These are phyloP conservation scores for Diaporthe sp. DNA, from an alignment of 2,329 filamentous ascomycete genomes.

Conservation along the genomic window DNA sequence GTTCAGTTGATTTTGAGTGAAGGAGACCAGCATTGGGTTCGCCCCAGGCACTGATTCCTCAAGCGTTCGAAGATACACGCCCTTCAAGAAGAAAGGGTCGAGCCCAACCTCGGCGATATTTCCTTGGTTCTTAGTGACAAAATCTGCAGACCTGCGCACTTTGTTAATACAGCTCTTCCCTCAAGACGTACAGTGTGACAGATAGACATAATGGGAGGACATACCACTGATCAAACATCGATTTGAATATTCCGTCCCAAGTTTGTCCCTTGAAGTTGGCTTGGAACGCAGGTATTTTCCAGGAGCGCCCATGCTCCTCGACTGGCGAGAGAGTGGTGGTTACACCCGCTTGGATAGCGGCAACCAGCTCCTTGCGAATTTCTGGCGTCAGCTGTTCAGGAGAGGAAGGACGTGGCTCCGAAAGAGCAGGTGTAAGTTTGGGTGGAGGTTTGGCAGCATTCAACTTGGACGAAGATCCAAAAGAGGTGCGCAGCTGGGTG, in stretches of 20 bases:
- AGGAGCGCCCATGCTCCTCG: conserved; percentile 1
- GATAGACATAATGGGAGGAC: not conserved
- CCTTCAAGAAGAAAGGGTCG: conserved; percentile 8
- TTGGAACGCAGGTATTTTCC: conserved; percentile 32
- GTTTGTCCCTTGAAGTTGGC: conserved; percentile 36
- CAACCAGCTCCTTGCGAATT: conserved; percentile 26
- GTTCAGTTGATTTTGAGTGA: conserved; percentile 8
- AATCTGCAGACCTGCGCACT: conserved; percentile 15
- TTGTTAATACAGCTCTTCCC: not conserved
- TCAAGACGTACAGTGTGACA: not conserved
- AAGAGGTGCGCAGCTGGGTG: conserved; percentile 40
- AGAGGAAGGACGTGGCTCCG: not conserved
- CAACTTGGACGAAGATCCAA: conserved; percentile 30
- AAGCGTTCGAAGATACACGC: conserved; percentile 11
- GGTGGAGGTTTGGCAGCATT: not conserved
- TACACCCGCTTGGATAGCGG: conserved; percentile 20
- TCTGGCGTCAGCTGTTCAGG: conserved; percentile 30
- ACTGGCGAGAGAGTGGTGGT: not conserved
- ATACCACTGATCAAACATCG: conserved; percentile 37
- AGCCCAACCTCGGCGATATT: conserved; percentile 35
- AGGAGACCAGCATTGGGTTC: conserved; percentile 3
- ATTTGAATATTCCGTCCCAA: conserved; percentile 38
- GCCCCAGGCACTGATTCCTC: not conserved
- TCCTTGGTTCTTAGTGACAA: conserved; percentile 29
- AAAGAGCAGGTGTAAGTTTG: not conserved